Conservation (phyloP, 2,329 filamentous ascomycete genomes). For the Sodiomyces alkalinus region DNA sequence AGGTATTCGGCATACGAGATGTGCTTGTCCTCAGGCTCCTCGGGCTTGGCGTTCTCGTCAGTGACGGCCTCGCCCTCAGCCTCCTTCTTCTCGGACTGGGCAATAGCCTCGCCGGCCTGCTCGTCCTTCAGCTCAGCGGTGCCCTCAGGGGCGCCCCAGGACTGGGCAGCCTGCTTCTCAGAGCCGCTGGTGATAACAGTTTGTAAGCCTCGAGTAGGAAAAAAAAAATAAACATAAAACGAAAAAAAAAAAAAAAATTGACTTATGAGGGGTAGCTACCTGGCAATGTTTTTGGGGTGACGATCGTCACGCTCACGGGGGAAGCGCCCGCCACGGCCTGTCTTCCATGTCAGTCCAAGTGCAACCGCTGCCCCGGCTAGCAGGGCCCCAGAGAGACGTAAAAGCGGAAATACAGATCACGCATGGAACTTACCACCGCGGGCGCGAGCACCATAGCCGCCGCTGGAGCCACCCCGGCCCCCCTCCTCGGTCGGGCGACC, state of each 20-base stretch:
- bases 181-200: slow-evolving; percentile 44
- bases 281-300: slow-evolving; percentile 30
- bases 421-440: slow-evolving; percentile 33
- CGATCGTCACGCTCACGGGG: slow-evolving; percentile 41
- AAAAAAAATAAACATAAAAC: too few species aligned
- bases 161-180: slow-evolving; percentile 76
- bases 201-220: background rate
- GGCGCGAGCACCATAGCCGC: slow-evolving; percentile 47
- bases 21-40: slow-evolving; percentile 73
- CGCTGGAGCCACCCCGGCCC: slow-evolving; percentile 38
- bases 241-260: too few species aligned
- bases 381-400: too few species aligned
- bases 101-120: slow-evolving; percentile 79
- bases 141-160: slow-evolving; percentile 77
- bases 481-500: slow-evolving; percentile 60
- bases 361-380: background rate
- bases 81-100: slow-evolving; percentile 70
- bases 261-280: slow-evolving; percentile 24
- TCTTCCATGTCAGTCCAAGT: slow-evolving; percentile 2
- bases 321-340: slow-evolving; percentile 38
- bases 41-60: slow-evolving; percentile 40
- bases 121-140: slow-evolving; percentile 80
- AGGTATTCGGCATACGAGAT: slow-evolving; percentile 86
- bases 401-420: background rate
- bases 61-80: slow-evolving; percentile 33